phyloP scores from a whole-genome alignment of 1,284 basidiomycete genomes.

The Sporisorium sorghi region DNA sequence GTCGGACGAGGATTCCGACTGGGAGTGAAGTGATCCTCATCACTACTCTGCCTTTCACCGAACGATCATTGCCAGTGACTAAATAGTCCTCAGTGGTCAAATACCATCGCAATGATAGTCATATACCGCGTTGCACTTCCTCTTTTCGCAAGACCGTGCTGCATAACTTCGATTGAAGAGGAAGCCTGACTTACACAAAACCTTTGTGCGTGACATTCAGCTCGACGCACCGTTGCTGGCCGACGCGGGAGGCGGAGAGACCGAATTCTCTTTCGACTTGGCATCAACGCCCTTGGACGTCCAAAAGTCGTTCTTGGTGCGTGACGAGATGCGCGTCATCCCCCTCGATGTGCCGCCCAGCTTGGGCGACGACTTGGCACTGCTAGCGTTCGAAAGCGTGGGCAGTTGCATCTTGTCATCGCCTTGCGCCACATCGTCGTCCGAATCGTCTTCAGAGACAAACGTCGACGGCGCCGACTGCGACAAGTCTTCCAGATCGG shows the following conservation, averaged over 20 bases:
- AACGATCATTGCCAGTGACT: not conserved
- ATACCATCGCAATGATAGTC: not conserved
- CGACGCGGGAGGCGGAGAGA: conserved; percentile 26
- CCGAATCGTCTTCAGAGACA: conserved; percentile 42
- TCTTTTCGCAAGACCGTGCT: not conserved
- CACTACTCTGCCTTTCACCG: not conserved
- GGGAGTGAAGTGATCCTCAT: conserved; percentile 37
- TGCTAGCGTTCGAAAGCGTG: conserved; percentile 26
- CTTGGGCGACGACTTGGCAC: conserved; percentile 28
- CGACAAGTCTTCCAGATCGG: conserved; percentile 45
- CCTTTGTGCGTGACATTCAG: not conserved
- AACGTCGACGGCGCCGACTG: conserved; percentile 47
- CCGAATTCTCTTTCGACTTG: conserved; percentile 13
- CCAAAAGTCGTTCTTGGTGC: conserved; percentile 51
- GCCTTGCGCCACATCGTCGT: conserved; percentile 23
- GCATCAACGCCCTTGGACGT: conserved; percentile 39
- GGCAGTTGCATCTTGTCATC: conserved; percentile 36
- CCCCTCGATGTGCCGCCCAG: conserved; percentile 14
- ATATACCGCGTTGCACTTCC: not conserved
- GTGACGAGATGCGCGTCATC: conserved; percentile 36
- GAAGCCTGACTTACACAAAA: not conserved
- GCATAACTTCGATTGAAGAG: not conserved
- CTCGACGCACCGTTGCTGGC: conserved; percentile 1
- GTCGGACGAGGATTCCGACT: conserved; percentile 55
- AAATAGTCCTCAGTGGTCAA: not conserved